Conservation (phyloP, 2,329 filamentous ascomycete species). For the Nigrograna mackinnonii region DNA sequence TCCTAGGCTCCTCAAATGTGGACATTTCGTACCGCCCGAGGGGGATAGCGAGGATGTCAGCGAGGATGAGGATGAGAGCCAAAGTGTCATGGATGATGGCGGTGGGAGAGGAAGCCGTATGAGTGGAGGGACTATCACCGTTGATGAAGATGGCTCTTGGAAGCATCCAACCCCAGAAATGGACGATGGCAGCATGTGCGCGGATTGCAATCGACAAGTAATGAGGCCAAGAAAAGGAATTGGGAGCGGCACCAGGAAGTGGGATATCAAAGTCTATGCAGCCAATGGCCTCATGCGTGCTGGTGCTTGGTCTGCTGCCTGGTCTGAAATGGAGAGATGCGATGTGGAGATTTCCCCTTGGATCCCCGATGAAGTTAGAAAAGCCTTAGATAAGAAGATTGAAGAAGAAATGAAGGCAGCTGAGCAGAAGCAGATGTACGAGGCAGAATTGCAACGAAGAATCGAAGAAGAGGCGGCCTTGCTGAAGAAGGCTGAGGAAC, state of each 20-base stretch:
- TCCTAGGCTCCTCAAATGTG: constrained; percentile 73
- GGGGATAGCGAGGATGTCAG: constrained; percentile 44
- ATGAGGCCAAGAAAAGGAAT: constrained; percentile 38
- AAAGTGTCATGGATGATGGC: constrained; percentile 33
- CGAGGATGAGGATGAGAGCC: constrained; percentile 29
- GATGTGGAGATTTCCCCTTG: constrained; percentile 88
- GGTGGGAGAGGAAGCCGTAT: constrained; percentile 39
- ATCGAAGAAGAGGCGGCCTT: constrained; percentile 34
- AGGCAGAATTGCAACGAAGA: constrained; percentile 33
- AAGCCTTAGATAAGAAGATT: constrained; percentile 60
- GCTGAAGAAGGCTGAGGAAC: constrained; percentile 29
- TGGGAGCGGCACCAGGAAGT: constrained; percentile 56
- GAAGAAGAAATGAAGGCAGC: constrained; percentile 45
- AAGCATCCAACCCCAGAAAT: constrained; percentile 11
- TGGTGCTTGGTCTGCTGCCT: constrained; percentile 90
- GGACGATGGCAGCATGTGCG: constrained; percentile 48
- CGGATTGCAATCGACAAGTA: constrained; percentile 50
- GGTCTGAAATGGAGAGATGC: constrained; percentile 98
- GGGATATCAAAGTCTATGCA: constrained; percentile 86
- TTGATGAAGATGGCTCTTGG: constrained; percentile 26
- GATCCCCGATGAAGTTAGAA: constrained; percentile 62
- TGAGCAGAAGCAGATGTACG: constrained; percentile 29
- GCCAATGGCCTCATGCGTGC: constrained; percentile 93
- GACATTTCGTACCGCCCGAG: constrained; percentile 65
- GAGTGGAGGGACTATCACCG: constrained; percentile 38